Percentiles rank a stretch among this genome's conserved stretches.
phyloP scores from a whole-genome alignment of 2,329 filamentous ascomycete species.

The Fusarium begoniae region DNA sequence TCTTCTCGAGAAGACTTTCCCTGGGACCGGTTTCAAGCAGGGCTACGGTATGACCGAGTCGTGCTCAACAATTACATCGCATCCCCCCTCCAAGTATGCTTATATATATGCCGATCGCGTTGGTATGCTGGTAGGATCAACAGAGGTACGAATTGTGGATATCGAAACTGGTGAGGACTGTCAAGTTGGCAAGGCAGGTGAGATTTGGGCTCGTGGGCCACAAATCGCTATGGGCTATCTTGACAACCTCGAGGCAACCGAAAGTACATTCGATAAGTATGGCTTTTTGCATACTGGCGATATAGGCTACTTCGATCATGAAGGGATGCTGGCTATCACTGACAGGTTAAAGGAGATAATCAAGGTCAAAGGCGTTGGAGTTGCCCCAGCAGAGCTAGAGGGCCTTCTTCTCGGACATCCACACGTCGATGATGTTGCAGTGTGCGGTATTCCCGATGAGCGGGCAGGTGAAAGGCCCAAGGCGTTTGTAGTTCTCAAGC shows the following conservation, averaged over 20 bases:
- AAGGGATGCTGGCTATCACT: not conserved
- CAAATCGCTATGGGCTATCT: conserved; percentile 11
- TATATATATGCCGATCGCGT: conserved; percentile 17
- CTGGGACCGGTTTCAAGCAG: conserved; percentile 28
- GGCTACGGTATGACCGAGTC: conserved; percentile 93
- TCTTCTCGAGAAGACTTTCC: conserved; percentile 18
- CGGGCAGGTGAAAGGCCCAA: not conserved
- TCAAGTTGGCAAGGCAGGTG: conserved; percentile 65
- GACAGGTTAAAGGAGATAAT: conserved; percentile 16
- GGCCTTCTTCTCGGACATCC: not conserved
- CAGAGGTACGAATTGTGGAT: conserved; percentile 77
- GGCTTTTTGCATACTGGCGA: not conserved
- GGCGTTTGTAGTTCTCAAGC: not conserved
- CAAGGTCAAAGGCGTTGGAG: conserved; percentile 5
- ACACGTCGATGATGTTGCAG: not conserved
- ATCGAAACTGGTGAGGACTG: conserved; percentile 66
- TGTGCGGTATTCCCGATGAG: not conserved
- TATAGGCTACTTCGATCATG: not conserved
- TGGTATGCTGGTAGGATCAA: conserved; percentile 54
- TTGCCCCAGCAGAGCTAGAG: conserved; percentile 12
- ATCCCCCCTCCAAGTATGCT: conserved; percentile 73
- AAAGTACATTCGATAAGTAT: not conserved
- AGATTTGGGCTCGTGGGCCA: not conserved
- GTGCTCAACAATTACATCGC: conserved; percentile 75
- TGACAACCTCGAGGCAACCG: not conserved